Evolutionary conservation across 495 filamentous ascomycete genomes (phyloP), one percentile per base, ranked within the genome.

Genomic region (Penicillium chermesinum): DNA sequence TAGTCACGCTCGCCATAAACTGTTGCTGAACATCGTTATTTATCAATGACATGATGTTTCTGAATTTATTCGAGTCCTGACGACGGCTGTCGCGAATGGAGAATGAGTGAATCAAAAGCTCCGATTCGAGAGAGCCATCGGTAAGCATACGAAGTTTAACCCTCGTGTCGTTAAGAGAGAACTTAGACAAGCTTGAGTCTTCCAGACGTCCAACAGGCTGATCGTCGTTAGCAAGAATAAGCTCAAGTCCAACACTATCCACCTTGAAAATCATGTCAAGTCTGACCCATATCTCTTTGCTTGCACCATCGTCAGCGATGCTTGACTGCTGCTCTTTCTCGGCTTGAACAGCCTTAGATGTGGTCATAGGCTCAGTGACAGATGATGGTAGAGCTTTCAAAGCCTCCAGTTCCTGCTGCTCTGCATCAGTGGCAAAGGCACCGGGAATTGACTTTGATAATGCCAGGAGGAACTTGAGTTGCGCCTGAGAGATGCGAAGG

Each of bases 21-120:
- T 86, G 83, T 69, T 97, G 93, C 59, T 95, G 87, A 8, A 93
- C 90, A 42, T 86, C 85, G 50, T 88, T 87, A 62, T 96, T 97
- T 57, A 89, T 87, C 53, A 94, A 82, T 17, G 91, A 91, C 93
- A 98, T 97, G 66, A 97, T 95, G 63, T 94, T 95, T 36, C 88
- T 81, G 77, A 91, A 98, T 64, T 96, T 96, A 66, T 96, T 97
- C 7, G 83, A 88, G 50, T 93, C 89, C 38, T 80, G 75, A 20
- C 79, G 82, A 40, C 93, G 83, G 52, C 86, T 96, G 60, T 98
- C 93, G 38, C 84, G 81, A 53, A 97, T 95, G 0, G 91, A 95
- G 63, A 98, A 94, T 0, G 93, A 93, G 49, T 95, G 86, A 19
- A 97, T 88, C 40, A 96, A 72, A 18, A 98, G 78, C 64, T 98